Evolutionary conservation across 805 yeast genomes (phyloP).

Genomic region (Monosporozyma aquatica): DNA sequence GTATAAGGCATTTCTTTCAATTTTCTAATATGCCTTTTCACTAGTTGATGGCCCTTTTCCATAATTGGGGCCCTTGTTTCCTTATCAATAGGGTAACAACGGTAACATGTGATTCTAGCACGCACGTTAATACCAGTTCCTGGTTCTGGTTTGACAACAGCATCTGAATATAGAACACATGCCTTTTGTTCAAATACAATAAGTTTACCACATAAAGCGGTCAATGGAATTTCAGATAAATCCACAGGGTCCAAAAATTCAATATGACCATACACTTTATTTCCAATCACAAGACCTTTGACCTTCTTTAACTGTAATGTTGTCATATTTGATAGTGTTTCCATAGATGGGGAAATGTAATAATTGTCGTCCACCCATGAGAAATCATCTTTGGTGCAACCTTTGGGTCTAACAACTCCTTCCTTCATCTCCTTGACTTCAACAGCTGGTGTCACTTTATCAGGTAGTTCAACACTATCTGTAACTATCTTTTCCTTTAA

Average conservation of each 20-base stretch:
- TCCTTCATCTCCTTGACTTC: background rate
- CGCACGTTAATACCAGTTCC: constrained; percentile 84
- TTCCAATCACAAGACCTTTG: constrained; percentile 63
- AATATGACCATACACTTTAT: constrained; percentile 60
- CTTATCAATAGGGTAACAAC: constrained; percentile 75
- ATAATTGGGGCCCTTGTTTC: constrained; percentile 64
- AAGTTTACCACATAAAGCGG: constrained; percentile 59
- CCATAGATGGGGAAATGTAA: constrained; percentile 75
- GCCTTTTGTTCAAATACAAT: constrained; percentile 52
- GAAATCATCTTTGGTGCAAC: constrained; percentile 28
- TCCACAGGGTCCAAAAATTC: constrained; percentile 79
- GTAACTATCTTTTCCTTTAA: no score
- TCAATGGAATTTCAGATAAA: constrained; percentile 53
- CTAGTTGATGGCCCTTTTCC: constrained; percentile 67
- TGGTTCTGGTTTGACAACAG: constrained; percentile 43
- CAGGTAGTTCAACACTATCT: background rate
- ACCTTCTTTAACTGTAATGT: constrained; percentile 58
- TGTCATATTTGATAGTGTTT: constrained; percentile 50
- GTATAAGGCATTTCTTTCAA: constrained; percentile 42
- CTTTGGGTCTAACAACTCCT: background rate
- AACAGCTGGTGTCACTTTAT: background rate
- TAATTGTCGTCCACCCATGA: constrained; percentile 64
- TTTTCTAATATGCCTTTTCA: constrained; percentile 58
- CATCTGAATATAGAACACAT: constrained; percentile 65
- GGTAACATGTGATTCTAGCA: constrained; percentile 62